These are phyloP conservation scores for Pleurotus platypus DNA, from an alignment of 768 basidiomycete species.

Conservation along the genomic window DNA sequence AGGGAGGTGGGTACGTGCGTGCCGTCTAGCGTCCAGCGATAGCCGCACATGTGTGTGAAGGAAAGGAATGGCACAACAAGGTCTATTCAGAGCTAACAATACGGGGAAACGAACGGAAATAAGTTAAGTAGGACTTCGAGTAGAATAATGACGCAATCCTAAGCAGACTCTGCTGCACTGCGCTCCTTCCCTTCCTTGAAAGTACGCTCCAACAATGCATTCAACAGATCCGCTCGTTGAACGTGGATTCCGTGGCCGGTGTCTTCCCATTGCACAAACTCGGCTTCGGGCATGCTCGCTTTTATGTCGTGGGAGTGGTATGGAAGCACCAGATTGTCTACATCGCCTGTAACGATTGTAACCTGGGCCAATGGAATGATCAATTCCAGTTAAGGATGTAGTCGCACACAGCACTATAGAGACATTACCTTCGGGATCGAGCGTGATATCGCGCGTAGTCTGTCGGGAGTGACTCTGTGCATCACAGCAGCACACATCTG, in stretches of 20 bases:
- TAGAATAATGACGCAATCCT: background rate
- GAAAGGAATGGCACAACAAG: no score
- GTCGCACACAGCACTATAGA: no score
- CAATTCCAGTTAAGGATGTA: background rate
- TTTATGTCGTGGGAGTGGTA: slow-evolving; percentile 50
- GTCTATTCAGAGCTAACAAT: no score
- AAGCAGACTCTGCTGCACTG: background rate
- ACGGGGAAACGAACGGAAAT: no score
- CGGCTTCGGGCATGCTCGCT: slow-evolving; percentile 55
- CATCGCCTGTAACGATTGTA: slow-evolving; percentile 60
- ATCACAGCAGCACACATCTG: slow-evolving; percentile 71
- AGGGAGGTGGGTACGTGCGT: no score
- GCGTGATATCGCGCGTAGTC: slow-evolving; percentile 44
- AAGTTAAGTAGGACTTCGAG: no score
- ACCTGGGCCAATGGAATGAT: background rate
- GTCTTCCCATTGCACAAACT: slow-evolving; percentile 52
- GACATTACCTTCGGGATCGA: slow-evolving; percentile 49
- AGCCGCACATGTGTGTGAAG: no score
- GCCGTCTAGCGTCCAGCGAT: no score
- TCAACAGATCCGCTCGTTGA: slow-evolving; percentile 50
- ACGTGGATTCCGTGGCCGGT: slow-evolving; percentile 62
- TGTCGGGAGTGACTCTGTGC: slow-evolving; percentile 50
- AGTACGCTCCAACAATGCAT: slow-evolving; percentile 51
- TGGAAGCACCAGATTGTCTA: slow-evolving; percentile 56
- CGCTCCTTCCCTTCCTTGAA: slow-evolving; percentile 46